Evolutionary conservation across 2,329 filamentous ascomycete genomes (phyloP), one percentile per base, ranked within the genome.

Genomic region (Colletotrichum aenigma): DNA sequence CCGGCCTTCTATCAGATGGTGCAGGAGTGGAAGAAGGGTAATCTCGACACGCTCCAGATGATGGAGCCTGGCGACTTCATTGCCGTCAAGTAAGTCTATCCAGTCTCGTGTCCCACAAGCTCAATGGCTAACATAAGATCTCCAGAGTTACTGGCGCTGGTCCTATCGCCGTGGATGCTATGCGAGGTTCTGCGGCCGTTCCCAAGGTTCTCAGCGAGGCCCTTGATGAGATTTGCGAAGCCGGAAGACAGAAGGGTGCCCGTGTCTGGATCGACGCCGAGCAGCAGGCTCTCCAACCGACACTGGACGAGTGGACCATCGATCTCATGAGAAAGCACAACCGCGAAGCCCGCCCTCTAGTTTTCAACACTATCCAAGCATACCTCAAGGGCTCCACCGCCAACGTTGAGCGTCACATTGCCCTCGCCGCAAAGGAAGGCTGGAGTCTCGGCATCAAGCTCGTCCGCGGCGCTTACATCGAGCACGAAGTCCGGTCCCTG

Each of bases 221-320:
- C 18, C 94, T 98, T 77, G 91, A 95, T 78, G 88, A 91, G 61
- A 93, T 97, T 78, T 97, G 95, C 84, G 87, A 92, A 62, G 90
- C 94, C 16, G 95, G 95, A 0, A 89, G 91, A 3, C 86, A 90
- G 38, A 92, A 93, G 64, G 92, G 93, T 16, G 91, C 98, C 2
- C 90, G 91, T 2, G 89, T 98, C 2, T 90, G 98, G 6, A 95
- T 98, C 77, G 95, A 97, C 77, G 96, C 96, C 2, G 96, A 98
- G 85, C 95, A 98, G 84, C 92, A 93, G 73, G 89, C 91, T 71
- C 90, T 97, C 36, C 95, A 98, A 84, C 87, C 90, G 5, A 95
- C 95, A 6, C 96, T 97, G 76, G 93, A 97, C 81, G 90, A 91
- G 79, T 96, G 95, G 94, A 95, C 93, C 7, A 85, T 97, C 67